Evolutionary conservation across 164 flowering plant genomes (phyloP).

Genomic region (Paratinospora sagittata): DNA sequence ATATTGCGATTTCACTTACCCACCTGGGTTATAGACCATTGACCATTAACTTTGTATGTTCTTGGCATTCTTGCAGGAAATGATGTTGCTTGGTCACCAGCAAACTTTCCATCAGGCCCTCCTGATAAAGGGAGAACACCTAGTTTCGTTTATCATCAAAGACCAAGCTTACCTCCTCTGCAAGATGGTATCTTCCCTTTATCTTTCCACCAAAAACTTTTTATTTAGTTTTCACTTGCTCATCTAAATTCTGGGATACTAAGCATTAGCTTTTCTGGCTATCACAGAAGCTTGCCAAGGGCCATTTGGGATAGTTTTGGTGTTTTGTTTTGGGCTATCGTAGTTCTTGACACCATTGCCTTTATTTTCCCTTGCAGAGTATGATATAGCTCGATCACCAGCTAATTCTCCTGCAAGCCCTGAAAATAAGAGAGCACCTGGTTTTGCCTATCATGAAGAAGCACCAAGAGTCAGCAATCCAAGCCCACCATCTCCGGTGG

Average conservation of each 20-base stretch:
- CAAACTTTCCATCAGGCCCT: neutral
- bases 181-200: slow-evolving; percentile 28
- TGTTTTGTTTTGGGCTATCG: neutral
- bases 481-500: slow-evolving; percentile 24
- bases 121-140: neutral
- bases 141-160: neutral
- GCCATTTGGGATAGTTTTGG: neutral
- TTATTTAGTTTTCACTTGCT: neutral
- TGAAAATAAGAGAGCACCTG: slow-evolving; percentile 11
- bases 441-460: slow-evolving; percentile 13
- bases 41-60: neutral
- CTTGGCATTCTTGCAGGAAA: neutral
- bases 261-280: neutral
- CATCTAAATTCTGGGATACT: neutral
- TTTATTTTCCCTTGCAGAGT: slow-evolving; percentile 19
- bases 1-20: neutral
- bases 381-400: slow-evolving; percentile 26
- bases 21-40: neutral
- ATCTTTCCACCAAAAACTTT: neutral
- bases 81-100: neutral
- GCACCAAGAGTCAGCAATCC: slow-evolving; percentile 20
- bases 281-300: no score
- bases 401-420: slow-evolving; percentile 19
- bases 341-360: neutral
- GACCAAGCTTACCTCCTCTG: slow-evolving; percentile 28